Evolutionary conservation across 768 basidiomycete species (phyloP), one percentile per base, ranked within the genome.

Genomic region (Artomyces pyxidatus): DNA sequence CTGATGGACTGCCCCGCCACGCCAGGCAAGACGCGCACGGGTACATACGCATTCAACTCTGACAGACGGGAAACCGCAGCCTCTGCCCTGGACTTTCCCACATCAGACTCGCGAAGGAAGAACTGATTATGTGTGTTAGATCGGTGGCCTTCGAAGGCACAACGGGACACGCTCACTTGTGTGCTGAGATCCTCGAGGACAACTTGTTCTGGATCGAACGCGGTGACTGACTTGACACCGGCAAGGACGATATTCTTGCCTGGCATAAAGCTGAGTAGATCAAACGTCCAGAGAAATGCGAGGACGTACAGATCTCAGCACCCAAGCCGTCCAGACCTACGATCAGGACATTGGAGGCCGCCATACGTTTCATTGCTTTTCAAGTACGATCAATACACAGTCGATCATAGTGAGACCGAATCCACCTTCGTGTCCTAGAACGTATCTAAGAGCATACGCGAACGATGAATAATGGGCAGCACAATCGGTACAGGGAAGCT

Each of bases 341-440:
- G 54, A 99, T 81, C 54, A 99, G 78, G 37, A 98, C 87, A 62
- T 96, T 96, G 30, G 94, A 97, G 14, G 79, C 74, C 6, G 96
- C 95, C 96, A 99, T 98, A 62, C 84, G 85, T 76, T 96, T 96
- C 96, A 98, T 98, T 39, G 95, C 95, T 97, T 58, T n/a, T 40
- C 23, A 39, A n/a, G 26, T 19, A 8, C 27, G 44, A 21, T 44
- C n/a, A 28, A 16, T 37, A 35, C 22, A 47, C 9, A 1, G 28
- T 41, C 14, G 16, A 42, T 45, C 11, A 37, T 43, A 9, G 27
- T 27, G 39, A 25, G 44, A 11, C 4, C 25, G 11, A 46, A 39
- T 47, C 55, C 56, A 90, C 94, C 94, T 78, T 97, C 94, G 65
- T 97, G 92, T 26, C 94, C 94, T 23, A 98, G 80, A 9, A 98